A percentile compares a stretch with the other conserved stretches of the same genome.
These are phyloP conservation scores for Globisporangium viniferum DNA, from an alignment of 352 stramenopile genomes.

Conservation along the genomic window DNA sequence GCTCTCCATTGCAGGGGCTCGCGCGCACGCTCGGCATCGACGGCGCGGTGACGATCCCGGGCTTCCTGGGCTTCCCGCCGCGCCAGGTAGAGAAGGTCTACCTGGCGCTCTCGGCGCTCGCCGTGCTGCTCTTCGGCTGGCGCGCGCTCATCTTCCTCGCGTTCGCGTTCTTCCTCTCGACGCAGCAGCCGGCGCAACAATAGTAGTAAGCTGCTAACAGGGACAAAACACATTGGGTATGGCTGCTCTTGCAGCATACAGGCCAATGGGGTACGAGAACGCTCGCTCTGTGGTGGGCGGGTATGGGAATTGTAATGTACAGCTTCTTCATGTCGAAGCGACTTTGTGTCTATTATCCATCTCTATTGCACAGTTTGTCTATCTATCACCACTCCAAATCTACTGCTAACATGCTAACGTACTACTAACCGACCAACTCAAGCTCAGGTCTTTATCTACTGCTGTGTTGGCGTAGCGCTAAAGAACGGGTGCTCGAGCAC, in stretches of 20 bases:
- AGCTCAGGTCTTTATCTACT: neutral
- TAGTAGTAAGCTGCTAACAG: neutral
- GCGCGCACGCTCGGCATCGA: slow-evolving; percentile 56
- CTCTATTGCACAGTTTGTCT: neutral
- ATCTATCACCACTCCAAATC: neutral
- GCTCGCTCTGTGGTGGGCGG: no score
- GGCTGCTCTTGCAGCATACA: neutral
- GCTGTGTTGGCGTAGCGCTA: neutral
- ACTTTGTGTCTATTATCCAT: neutral
- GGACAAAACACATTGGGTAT: neutral
- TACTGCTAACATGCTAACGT: neutral
- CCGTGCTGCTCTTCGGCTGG: slow-evolving; percentile 66
- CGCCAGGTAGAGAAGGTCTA: slow-evolving; percentile 70
- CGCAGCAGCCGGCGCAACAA: slow-evolving; percentile 31
- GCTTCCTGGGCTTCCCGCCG: slow-evolving; percentile 48
- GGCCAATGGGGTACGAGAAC: neutral
- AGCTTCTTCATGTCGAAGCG: neutral
- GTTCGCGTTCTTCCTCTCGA: slow-evolving; percentile 63
- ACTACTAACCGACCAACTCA: neutral
- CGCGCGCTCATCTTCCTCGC: slow-evolving; percentile 66
- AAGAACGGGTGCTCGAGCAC: slow-evolving; percentile 38
- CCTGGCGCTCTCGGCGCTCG: slow-evolving; percentile 48
- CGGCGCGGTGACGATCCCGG: slow-evolving; percentile 57
- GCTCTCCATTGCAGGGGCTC: slow-evolving; percentile 46
- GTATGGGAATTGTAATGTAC: slow-evolving; percentile 5